A percentile compares a stretch with the other conserved stretches of the same genome.
Evolutionary conservation across 257 asterid genomes (phyloP).

Genomic region (Solanum ossicruentum): DNA sequence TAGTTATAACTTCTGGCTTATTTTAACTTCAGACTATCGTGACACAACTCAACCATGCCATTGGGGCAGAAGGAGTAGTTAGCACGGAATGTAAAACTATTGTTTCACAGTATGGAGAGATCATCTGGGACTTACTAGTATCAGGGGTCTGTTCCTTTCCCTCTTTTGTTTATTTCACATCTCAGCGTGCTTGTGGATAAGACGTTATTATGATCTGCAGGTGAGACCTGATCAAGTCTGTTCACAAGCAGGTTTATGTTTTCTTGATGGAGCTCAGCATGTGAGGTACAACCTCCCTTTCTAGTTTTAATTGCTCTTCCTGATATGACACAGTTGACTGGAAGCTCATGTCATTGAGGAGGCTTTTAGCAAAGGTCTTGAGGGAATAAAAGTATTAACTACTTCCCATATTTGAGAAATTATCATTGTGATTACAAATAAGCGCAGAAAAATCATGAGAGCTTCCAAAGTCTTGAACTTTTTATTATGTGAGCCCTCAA

Average conservation of each 20-base stretch:
- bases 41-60: conserved; percentile 85
- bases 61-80: conserved; percentile 85
- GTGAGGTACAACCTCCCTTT: conserved; percentile 13
- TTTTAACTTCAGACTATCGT: conserved; percentile 45
- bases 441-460: not conserved
- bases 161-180: not conserved
- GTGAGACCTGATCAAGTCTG: conserved; percentile 65
- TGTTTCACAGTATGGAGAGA: conserved; percentile 62
- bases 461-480: not conserved
- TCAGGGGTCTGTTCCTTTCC: conserved; percentile 38
- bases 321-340: not conserved
- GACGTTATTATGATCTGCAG: conserved; percentile 23
- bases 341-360: not conserved
- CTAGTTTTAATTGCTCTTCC: not conserved
- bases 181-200: not conserved
- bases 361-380: not conserved
- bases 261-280: conserved; percentile 30
- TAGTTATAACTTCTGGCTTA: not conserved
- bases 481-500: not conserved
- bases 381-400: not conserved
- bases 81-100: conserved; percentile 75
- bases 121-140: conserved; percentile 75
- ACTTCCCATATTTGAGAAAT: not conserved
- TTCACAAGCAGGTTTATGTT: conserved; percentile 58
- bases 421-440: not conserved